Percentiles rank a stretch among this genome's conserved stretches.
Evolutionary conservation across 352 stramenopile species (phyloP).

Genomic region (Pythium chondricola): DNA sequence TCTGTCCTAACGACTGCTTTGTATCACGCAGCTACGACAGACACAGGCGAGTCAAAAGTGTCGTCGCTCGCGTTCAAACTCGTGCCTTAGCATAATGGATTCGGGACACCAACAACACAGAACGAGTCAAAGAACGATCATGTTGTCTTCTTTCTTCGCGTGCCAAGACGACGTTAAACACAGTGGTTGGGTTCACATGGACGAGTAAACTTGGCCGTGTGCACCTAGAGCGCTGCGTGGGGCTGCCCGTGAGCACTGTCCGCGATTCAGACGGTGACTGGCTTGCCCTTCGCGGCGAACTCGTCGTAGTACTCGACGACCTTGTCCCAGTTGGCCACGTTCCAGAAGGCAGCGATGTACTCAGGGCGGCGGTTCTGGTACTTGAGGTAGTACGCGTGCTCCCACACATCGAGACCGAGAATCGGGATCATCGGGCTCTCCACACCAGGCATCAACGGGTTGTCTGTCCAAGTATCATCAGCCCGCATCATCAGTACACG

Average conservation of each 20-base stretch:
- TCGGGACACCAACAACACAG: constrained; percentile 1
- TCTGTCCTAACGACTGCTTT: background rate
- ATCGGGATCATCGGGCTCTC: constrained; percentile 88
- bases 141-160: too few relatives aligned
- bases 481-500: background rate
- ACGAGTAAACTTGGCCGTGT: too few relatives aligned
- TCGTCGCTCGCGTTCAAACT: constrained; percentile 7
- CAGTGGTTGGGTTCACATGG: too few relatives aligned
- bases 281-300: constrained; percentile 79
- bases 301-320: constrained; percentile 90
- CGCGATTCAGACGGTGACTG: constrained; percentile 76
- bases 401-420: constrained; percentile 94
- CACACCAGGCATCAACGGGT: constrained; percentile 78
- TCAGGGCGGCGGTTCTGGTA: constrained; percentile 95
- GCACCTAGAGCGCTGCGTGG: constrained; percentile 8
- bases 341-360: constrained; percentile 98
- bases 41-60: background rate
- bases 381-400: constrained; percentile 96
- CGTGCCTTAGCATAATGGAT: background rate
- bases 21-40: background rate
- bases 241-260: constrained; percentile 3
- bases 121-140: too few relatives aligned
- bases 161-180: too few relatives aligned
- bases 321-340: constrained; percentile 95
- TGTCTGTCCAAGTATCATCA: constrained; percentile 32